Percentiles rank a stretch among this genome's conserved stretches.
These are phyloP conservation scores for Xanthoconium purpureum DNA, from an alignment of 768 basidiomycete species.

Conservation along the genomic window DNA sequence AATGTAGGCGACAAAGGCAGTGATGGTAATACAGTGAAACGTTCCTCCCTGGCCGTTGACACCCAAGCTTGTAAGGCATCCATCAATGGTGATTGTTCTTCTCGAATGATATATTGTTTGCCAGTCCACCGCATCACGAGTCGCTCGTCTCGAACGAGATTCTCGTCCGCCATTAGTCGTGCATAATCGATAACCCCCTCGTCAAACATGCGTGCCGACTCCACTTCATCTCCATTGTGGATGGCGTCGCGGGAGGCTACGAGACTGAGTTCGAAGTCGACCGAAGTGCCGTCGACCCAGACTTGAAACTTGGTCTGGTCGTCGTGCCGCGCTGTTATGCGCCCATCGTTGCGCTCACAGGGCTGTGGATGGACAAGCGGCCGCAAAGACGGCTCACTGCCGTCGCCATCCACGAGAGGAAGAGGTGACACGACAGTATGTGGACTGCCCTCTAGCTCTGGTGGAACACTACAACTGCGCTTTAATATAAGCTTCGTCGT, in stretches of 20 bases:
- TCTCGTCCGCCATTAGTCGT: constrained; percentile 62
- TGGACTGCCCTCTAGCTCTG: constrained; percentile 46
- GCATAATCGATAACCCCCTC: constrained; percentile 61
- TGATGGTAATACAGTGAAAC: constrained; percentile 13
- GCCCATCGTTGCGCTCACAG: constrained; percentile 33
- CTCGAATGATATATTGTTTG: constrained; percentile 74
- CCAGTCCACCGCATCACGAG: constrained; percentile 75
- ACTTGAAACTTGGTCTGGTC: constrained; percentile 67
- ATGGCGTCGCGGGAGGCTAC: constrained; percentile 38
- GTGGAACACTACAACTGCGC: constrained; percentile 58
- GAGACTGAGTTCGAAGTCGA: constrained; percentile 75
- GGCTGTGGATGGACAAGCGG: neutral
- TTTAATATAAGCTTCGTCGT: constrained; percentile 29
- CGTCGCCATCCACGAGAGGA: constrained; percentile 20
- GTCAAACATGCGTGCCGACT: constrained; percentile 55
- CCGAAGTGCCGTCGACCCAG: constrained; percentile 53
- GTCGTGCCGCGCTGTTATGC: constrained; percentile 52
- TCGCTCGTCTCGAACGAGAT: constrained; percentile 55
- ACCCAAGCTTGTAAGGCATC: constrained; percentile 65
- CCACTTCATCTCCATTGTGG: constrained; percentile 44
- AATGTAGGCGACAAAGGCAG: constrained; percentile 5
- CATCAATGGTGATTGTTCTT: constrained; percentile 72
- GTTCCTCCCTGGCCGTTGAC: constrained; percentile 31
- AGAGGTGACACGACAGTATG: constrained; percentile 22
- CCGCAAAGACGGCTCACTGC: constrained; percentile 17